A percentile compares a stretch with the other conserved stretches of the same genome.
These are phyloP conservation scores for Magnaporthales sp. DNA, from an alignment of 2,329 filamentous ascomycete genomes.

Conservation along the genomic window DNA sequence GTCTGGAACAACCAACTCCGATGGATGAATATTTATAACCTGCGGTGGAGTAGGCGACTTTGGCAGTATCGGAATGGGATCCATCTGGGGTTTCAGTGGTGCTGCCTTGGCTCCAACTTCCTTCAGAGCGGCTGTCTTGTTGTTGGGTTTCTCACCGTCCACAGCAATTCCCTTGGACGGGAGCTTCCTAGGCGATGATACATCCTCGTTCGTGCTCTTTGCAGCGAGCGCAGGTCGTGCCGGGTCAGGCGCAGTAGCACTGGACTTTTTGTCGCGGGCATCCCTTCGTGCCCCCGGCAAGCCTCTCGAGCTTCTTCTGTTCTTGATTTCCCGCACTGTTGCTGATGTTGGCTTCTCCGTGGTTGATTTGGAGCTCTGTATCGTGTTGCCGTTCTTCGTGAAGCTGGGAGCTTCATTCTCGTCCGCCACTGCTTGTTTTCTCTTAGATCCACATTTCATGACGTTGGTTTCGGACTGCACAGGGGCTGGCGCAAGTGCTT, in stretches of 20 bases:
- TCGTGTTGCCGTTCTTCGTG: conserved; percentile 21
- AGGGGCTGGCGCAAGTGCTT: not conserved
- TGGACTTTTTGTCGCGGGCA: conserved; percentile 17
- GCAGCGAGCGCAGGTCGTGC: conserved; percentile 40
- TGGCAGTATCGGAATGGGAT: conserved; percentile 9
- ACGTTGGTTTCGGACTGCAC: conserved; percentile 1
- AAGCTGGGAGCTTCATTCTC: conserved; percentile 33
- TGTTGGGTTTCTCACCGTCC: conserved; percentile 5
- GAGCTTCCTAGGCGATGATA: conserved; percentile 49
- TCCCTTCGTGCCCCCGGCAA: conserved; percentile 32
- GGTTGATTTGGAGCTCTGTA: conserved; percentile 11
- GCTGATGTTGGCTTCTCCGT: conserved; percentile 18
- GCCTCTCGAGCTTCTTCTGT: conserved; percentile 37
- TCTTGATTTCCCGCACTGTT: conserved; percentile 17
- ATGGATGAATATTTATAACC: not conserved
- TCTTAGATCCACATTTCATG: conserved; percentile 43
- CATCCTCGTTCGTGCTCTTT: conserved; percentile 52
- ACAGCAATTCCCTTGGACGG: conserved; percentile 20
- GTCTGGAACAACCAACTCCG: conserved; percentile 17
- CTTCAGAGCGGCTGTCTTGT: not conserved
- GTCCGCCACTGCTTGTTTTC: conserved; percentile 47
- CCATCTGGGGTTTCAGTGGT: conserved; percentile 12
- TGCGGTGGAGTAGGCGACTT: not conserved
- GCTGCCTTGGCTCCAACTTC: not conserved
- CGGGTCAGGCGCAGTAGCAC: conserved; percentile 14